These are phyloP conservation scores for Aegle marmelos DNA, from an alignment of 345 rosid genomes.

Conservation along the genomic window DNA sequence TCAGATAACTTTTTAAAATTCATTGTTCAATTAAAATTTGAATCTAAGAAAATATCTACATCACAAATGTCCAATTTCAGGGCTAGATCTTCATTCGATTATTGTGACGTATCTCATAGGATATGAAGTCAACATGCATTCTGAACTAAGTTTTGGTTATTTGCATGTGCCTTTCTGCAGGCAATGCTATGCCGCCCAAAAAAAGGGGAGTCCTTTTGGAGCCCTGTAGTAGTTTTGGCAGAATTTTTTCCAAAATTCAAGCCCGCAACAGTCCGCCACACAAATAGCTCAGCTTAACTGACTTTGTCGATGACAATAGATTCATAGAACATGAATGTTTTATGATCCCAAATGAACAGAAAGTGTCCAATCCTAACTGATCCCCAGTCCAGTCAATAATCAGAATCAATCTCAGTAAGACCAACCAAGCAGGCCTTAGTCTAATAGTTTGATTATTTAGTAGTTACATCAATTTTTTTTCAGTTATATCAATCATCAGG, in stretches of 20 bases:
- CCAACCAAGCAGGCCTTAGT: neutral
- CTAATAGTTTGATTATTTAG: neutral
- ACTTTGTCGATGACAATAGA: neutral
- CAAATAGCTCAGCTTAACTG: neutral
- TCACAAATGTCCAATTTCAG: neutral
- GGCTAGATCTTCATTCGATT: neutral
- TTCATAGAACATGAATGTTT: neutral
- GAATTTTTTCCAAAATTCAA: too few relatives aligned
- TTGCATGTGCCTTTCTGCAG: too few relatives aligned
- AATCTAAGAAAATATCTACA: neutral
- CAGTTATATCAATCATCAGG: neutral
- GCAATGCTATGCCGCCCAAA: too few relatives aligned
- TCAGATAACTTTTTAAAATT: neutral
- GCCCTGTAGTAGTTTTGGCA: too few relatives aligned
- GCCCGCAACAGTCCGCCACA: neutral
- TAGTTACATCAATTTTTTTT: neutral
- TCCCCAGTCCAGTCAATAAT: neutral
- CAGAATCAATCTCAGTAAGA: neutral
- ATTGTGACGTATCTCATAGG: neutral
- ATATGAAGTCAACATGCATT: neutral
- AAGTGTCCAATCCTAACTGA: neutral
- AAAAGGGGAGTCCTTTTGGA: too few relatives aligned
- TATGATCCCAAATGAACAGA: neutral
- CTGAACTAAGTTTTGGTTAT: neutral
- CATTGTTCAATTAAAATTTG: neutral